Conservation (phyloP, 768 basidiomycete species). For the Hypsizygus marmoreus region DNA sequence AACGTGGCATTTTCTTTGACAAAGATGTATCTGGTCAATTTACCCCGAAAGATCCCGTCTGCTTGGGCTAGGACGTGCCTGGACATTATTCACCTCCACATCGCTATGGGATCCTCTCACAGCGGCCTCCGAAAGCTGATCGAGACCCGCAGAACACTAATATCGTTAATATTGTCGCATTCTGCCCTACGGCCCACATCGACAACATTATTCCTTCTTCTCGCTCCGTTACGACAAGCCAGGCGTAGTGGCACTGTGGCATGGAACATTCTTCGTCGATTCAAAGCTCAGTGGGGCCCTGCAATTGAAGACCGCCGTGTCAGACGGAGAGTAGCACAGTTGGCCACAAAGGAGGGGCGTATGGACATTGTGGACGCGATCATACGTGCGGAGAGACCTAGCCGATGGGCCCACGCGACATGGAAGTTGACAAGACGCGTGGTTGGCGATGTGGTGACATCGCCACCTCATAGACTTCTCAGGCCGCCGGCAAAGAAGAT, state of each 20-base stretch:
- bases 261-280: conserved; percentile 41
- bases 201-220: conserved; percentile 58
- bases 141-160: conserved; percentile 43
- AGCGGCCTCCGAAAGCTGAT: conserved; percentile 46
- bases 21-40: conserved; percentile 46
- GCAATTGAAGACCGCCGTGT: conserved; percentile 58
- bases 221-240: conserved; percentile 50
- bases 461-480: conserved; percentile 11
- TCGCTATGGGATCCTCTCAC: conserved; percentile 33
- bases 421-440: conserved; percentile 22
- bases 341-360: conserved; percentile 69
- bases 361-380: conserved; percentile 47
- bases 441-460: conserved; percentile 14
- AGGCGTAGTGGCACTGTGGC: conserved; percentile 60
- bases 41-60: conserved; percentile 44
- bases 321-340: conserved; percentile 54
- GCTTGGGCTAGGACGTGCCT: conserved; percentile 40
- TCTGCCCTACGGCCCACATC: conserved; percentile 56
- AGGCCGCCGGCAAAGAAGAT: conserved; percentile 27
- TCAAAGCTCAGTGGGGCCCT: conserved; percentile 57
- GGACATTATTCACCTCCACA: conserved; percentile 57
- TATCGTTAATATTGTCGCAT: conserved; percentile 46
- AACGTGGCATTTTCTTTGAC: conserved; percentile 46
- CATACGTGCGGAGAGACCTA: conserved; percentile 18
- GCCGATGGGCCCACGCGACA: conserved; percentile 9